Evolutionary conservation across 345 rosid species (phyloP).

Genomic region (Rhodomyrtus tomentosa): DNA sequence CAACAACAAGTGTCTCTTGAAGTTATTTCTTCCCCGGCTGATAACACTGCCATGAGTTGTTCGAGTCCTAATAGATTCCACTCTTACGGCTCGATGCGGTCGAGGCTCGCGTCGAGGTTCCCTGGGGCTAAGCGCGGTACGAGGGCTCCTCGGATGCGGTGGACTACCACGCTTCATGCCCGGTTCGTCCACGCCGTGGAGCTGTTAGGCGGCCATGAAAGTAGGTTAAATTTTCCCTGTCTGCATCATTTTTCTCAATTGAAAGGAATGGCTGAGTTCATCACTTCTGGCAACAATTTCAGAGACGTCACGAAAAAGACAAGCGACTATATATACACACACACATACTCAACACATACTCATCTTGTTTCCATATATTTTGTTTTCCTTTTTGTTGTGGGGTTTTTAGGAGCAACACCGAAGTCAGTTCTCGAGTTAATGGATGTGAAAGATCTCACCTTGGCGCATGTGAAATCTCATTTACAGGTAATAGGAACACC

Average conservation of each 20-base stretch:
- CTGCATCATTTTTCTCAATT: neutral
- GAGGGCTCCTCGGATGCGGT: slow-evolving; percentile 82
- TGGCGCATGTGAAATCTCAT: slow-evolving; percentile 98
- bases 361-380: neutral
- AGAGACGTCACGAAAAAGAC: neutral
- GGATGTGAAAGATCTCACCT: slow-evolving; percentile 99
- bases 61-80: slow-evolving; percentile 8
- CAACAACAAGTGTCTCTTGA: slow-evolving; percentile 3
- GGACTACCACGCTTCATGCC: slow-evolving; percentile 97
- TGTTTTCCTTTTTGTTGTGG: neutral
- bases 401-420: slow-evolving; percentile 77
- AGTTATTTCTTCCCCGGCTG: neutral
- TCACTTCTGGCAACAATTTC: neutral
- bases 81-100: slow-evolving; percentile 23
- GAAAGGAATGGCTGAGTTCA: neutral
- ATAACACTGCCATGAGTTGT: slow-evolving; percentile 7
- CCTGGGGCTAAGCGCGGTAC: slow-evolving; percentile 35
- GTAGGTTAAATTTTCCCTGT: slow-evolving; percentile 21
- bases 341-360: no score
- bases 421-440: slow-evolving; percentile 96
- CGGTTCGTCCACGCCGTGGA: slow-evolving; percentile 98
- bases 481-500: slow-evolving; percentile 49
- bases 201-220: slow-evolving; percentile 98
- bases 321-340: neutral
- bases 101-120: slow-evolving; percentile 69